These are phyloP conservation scores for Skeletonema tropicum DNA, from an alignment of 108 stramenopile genomes.

Conservation along the genomic window DNA sequence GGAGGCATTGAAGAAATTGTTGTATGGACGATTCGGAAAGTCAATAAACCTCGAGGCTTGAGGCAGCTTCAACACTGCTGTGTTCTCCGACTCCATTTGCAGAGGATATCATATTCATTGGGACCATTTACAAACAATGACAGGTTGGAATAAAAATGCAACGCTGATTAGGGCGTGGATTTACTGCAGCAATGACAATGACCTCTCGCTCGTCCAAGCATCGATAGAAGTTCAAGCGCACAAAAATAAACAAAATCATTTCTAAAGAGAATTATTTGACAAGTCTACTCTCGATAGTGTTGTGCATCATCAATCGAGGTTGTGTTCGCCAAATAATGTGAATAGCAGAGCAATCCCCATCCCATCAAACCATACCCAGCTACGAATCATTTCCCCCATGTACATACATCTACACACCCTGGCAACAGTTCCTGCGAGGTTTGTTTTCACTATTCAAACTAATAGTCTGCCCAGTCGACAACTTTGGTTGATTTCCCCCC, in stretches of 20 bases:
- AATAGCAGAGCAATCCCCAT: not conserved
- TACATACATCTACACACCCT: conserved; percentile 28
- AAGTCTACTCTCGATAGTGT: not conserved
- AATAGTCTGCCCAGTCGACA: conserved; percentile 82
- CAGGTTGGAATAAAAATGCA: not conserved
- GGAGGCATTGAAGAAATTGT: conserved; percentile 71
- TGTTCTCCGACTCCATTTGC: not conserved
- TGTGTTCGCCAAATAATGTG: not conserved
- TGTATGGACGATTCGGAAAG: conserved; percentile 91
- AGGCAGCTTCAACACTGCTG: not conserved
- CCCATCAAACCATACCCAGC: not conserved
- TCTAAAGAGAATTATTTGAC: conserved; percentile 1
- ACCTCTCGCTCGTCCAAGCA: no score
- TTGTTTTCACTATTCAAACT: conserved; percentile 60
- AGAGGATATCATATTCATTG: not conserved
- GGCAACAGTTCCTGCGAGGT: conserved; percentile 45
- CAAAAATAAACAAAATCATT: not conserved
- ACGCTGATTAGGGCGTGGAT: not conserved
- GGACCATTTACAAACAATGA: not conserved
- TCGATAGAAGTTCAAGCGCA: not conserved
- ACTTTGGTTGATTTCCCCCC: conserved; percentile 66
- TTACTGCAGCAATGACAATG: not conserved
- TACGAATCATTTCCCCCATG: not conserved
- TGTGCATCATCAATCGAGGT: not conserved
- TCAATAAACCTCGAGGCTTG: conserved; percentile 88